Base-by-base conservation (phyloP, 1,284 basidiomycete genomes). In the Chalciporus sp. region DNA sequence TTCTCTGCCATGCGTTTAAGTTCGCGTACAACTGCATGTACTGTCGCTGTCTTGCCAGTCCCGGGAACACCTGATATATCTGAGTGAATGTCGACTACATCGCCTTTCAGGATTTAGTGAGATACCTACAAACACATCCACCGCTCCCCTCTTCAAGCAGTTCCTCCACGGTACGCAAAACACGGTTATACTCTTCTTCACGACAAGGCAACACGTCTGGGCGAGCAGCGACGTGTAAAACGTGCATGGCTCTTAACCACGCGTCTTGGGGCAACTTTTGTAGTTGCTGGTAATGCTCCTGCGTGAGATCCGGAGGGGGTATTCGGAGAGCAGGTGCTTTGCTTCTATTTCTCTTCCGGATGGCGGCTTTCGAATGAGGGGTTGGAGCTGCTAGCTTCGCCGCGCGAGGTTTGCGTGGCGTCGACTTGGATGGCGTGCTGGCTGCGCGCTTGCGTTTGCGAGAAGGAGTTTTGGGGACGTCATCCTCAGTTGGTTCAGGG, bases 61-160 rank as follows among this genome's bases (percentile, higher is more conserved):
- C 97, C 97, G 8, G 97, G 97, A 1, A 98, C 94, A 19, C 96
- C 97, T 6, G 95, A 96, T 44, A 99, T 95, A 71, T 96, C 94
- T 95, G 47, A 50, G 19, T 31, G 52, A n/a, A 40, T 33, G 45
- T 35, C 27, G 3, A 11, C 47, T n/a, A 49, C 43, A 39, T 6
- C 53, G 9, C 6, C 27, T 23, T 16, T 55, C 31, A 20, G 31
- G 40, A 52, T 29, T 42, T 45, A 35, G 35, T 3, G 33, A 54
- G 43, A 17, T 20, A 80, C 94, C 68, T 68, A 94, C 96, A 99
- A 47, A 99, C 78, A 74, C 97, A 99, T 6, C 94, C 95, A 0
- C 97, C 96, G 35, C 90, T 93, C 0, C 94, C 94, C 61, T 95
- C 92, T 57, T 97, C 93, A 3, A 99, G 77, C 12, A 97, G 78